Conservation (phyloP, 2,329 filamentous ascomycete genomes). For the Pseudocercospora fijiensis region DNA sequence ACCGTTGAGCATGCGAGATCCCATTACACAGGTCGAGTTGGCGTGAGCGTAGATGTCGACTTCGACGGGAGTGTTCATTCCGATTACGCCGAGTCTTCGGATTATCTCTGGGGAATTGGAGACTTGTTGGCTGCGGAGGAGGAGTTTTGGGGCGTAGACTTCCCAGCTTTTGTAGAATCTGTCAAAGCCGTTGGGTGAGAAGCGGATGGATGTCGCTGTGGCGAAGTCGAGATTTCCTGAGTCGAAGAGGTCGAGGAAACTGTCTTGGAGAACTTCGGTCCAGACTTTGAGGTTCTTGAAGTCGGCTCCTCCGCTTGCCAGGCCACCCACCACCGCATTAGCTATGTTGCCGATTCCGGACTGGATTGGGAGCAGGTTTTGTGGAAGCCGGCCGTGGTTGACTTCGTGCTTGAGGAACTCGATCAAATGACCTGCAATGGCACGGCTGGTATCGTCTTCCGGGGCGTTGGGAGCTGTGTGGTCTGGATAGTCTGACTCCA, state of each 20-base stretch:
- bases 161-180: slow-evolving; percentile 89
- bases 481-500: slow-evolving; percentile 83
- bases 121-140: slow-evolving; percentile 82
- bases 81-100: slow-evolving; percentile 79
- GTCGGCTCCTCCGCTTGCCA: slow-evolving; percentile 69
- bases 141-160: slow-evolving; percentile 73
- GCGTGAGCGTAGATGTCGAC: slow-evolving; percentile 94
- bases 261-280: slow-evolving; percentile 92
- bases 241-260: slow-evolving; percentile 90
- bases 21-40: slow-evolving; percentile 87
- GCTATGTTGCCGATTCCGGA: slow-evolving; percentile 91
- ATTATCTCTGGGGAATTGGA: slow-evolving; percentile 92
- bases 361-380: slow-evolving; percentile 76
- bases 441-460: slow-evolving; percentile 68
- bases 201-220: slow-evolving; percentile 84
- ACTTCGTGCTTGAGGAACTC: slow-evolving; percentile 88
- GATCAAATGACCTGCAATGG: slow-evolving; percentile 77
- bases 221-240: slow-evolving; percentile 84
- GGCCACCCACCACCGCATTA: slow-evolving; percentile 83
- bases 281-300: slow-evolving; percentile 88
- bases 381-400: slow-evolving; percentile 69
- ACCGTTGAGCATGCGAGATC: slow-evolving; percentile 82
- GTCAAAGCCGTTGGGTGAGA: slow-evolving; percentile 86
- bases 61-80: slow-evolving; percentile 93
- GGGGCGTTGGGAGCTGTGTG: slow-evolving; percentile 71